phyloP scores from a whole-genome alignment of 768 basidiomycete genomes.

The Suillus ampliporus region DNA sequence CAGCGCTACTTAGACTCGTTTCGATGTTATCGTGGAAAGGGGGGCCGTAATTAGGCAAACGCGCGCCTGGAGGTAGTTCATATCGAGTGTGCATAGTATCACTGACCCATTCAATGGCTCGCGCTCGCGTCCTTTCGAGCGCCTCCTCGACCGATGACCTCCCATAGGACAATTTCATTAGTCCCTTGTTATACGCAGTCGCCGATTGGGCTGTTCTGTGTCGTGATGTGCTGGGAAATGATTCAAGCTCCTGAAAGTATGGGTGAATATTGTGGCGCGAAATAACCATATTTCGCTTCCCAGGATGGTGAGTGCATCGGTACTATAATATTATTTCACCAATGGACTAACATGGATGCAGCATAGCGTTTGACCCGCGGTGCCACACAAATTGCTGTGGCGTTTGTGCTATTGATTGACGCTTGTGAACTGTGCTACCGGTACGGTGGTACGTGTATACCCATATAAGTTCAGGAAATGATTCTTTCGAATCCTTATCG shows the following conservation, averaged over 20 bases:
- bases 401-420: background rate
- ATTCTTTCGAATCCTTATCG: background rate
- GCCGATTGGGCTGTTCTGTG: background rate
- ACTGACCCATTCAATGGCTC: background rate
- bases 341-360: no score
- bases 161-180: background rate
- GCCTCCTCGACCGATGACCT: background rate
- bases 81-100: background rate
- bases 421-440: background rate
- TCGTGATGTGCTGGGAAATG: background rate
- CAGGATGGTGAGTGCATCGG: background rate
- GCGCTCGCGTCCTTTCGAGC: background rate
- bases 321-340: background rate
- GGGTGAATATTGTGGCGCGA: no score
- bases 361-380: background rate
- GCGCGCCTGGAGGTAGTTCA: background rate
- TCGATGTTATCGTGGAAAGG: no score
- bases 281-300: no score
- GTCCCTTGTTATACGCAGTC: background rate
- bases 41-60: background rate
- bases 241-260: background rate
- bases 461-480: background rate
- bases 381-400: background rate
- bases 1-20: no score
- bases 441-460: background rate